Conservation (phyloP, 225 moss, liverwort and hornwort species). For the Lunularia cruciata region DNA sequence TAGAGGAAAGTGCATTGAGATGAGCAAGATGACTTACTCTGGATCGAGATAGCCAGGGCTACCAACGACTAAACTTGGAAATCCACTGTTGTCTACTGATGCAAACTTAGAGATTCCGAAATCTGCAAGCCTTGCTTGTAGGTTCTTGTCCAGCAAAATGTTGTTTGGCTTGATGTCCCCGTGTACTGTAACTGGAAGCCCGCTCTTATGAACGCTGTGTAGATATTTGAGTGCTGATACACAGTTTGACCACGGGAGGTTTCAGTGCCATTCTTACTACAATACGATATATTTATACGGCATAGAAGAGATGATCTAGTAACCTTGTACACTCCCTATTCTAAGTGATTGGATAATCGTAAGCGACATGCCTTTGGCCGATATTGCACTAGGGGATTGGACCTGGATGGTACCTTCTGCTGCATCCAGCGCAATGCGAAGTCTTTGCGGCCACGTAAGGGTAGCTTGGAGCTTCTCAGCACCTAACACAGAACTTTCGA, state of each 20-base stretch:
- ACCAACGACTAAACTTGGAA: constrained; percentile 18
- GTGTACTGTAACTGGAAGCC: constrained; percentile 6
- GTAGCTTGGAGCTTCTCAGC: not conserved
- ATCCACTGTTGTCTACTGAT: constrained; percentile 22
- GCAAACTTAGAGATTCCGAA: constrained; percentile 30
- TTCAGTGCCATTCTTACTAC: not conserved
- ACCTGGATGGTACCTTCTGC: constrained; percentile 9
- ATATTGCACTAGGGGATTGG: not conserved
- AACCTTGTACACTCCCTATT: not conserved
- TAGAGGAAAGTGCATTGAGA: no score
- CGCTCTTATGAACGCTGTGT: constrained; percentile 23
- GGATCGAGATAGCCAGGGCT: constrained; percentile 30
- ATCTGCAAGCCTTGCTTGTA: constrained; percentile 22
- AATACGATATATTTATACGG: not conserved
- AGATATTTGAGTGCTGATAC: constrained; percentile 21
- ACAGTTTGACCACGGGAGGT: not conserved
- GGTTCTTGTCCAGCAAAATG: constrained; percentile 21
- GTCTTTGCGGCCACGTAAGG: constrained; percentile 17
- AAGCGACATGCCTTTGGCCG: not conserved
- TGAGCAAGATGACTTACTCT: constrained; percentile 25
- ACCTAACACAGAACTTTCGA: constrained; percentile 11
- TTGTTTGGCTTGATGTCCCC: constrained; percentile 16
- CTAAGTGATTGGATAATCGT: not conserved
- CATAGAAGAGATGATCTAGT: not conserved
- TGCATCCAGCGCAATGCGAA: constrained; percentile 14